Evolutionary conservation across 768 basidiomycete genomes (phyloP), one percentile per base, ranked within the genome.

Genomic region (Neoboletus brunneissimus): DNA sequence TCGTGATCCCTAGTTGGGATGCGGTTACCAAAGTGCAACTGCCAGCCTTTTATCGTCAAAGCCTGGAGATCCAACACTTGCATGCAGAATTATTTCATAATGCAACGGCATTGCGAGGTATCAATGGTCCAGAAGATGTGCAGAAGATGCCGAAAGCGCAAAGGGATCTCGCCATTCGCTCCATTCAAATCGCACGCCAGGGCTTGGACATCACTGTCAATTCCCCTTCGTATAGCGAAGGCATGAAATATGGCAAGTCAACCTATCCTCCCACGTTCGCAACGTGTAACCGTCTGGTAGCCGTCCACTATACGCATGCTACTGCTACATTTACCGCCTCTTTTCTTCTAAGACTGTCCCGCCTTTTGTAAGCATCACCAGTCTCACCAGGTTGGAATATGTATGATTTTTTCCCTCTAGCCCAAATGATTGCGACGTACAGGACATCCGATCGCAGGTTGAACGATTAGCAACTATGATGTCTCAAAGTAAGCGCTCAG

Each of bases 311-410:
- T 64, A 89, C 89, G 15, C 94, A 98, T 67, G 91, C 91, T 41
- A 91, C 92, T 29, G 94, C 94, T 6, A 96, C 94, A 0, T 98
- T 98, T 73, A 83, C 91, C 22, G 94, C 94, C 13, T 91, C 92
- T 4, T 89, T 98, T 72, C 77, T 96, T 56, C 78, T 98, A 48
- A 87, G 94, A 32, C 77, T 97, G 47, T 85, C 87, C 37, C 84
- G 94, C 25, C 78, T 98, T 40, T 95, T 97, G 91, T 93, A 67
- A 73, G 90, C 73, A 25, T 12, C n/a, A 10, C 35, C 5, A 3
- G 23, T 41, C 37, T 34, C 13, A 1, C 18, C 35, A 29, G 31
- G 18, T 43, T 38, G 27, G 12, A 12, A 31, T 22, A 27, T 43
- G 52, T 51, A 46, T 50, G 22, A 37, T 37, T 49, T 40, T n/a